phyloP scores from a whole-genome alignment of 305 asterid genomes.

The Fraxinus velutina region DNA sequence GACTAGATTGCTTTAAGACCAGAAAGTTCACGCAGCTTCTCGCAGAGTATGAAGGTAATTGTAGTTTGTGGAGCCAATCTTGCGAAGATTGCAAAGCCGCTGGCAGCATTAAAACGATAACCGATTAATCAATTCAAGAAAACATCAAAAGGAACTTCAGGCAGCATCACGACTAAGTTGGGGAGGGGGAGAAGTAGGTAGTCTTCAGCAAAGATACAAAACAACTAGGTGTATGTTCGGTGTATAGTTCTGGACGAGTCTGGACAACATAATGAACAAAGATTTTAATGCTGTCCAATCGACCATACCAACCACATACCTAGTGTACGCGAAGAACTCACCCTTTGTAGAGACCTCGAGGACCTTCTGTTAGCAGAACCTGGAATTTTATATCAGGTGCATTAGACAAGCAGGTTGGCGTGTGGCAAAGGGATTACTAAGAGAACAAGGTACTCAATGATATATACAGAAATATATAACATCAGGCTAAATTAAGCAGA shows the following conservation, averaged over 20 bases:
- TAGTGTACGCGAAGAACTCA: constrained; percentile 31
- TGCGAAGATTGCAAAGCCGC: constrained; percentile 79
- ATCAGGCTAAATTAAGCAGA: constrained; percentile 21
- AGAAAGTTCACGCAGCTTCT: constrained; percentile 71
- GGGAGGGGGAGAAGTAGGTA: background rate
- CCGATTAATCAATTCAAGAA: background rate
- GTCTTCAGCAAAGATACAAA: background rate
- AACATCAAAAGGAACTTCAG: constrained; percentile 5
- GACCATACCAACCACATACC: background rate
- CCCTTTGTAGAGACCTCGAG: constrained; percentile 95
- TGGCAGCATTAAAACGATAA: constrained; percentile 26
- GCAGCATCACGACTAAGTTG: background rate
- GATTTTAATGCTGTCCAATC: background rate
- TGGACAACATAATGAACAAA: background rate
- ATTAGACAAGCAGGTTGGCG: constrained; percentile 10
- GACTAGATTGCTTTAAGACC: constrained; percentile 72
- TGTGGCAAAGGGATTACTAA: constrained; percentile 10
- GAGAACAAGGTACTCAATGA: constrained; percentile 1
- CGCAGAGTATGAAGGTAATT: constrained; percentile 78
- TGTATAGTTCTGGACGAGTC: background rate
- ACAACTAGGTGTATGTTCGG: background rate
- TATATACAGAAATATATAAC: background rate
- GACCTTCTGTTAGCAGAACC: constrained; percentile 87
- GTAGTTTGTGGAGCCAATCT: constrained; percentile 93
- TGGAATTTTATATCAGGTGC: constrained; percentile 33